A percentile compares a stretch with the other conserved stretches of the same genome.
Conservation (phyloP, 352 stramenopile species). For the Plasmopara muralis region DNA sequence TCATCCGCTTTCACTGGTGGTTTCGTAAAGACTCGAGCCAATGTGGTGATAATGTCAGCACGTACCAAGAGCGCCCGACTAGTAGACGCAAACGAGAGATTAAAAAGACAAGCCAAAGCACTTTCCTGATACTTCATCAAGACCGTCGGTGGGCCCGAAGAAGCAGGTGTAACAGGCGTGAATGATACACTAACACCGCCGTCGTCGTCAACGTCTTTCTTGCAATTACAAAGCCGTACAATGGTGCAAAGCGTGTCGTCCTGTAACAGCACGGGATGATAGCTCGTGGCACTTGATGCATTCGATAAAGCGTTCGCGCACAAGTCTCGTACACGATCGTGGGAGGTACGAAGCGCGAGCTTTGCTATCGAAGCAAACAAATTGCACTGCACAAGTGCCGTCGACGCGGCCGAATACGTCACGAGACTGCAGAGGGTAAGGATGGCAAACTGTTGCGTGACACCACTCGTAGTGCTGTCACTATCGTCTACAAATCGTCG, state of each 20-base stretch:
- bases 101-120: conserved; percentile 66
- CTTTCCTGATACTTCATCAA: conserved; percentile 63
- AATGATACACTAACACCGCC: conserved; percentile 5
- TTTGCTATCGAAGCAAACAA: conserved; percentile 46
- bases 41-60: conserved; percentile 52
- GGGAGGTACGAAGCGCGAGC: conserved; percentile 30
- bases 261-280: conserved; percentile 59
- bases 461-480: conserved; percentile 15
- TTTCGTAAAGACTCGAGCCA: conserved; percentile 62
- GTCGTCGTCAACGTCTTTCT: conserved; percentile 61
- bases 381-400: conserved; percentile 65
- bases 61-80: conserved; percentile 57
- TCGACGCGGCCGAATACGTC: conserved; percentile 41
- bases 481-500: conserved; percentile 58
- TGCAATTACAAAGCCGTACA: conserved; percentile 53
- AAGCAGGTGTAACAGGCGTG: conserved; percentile 26
- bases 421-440: conserved; percentile 67
- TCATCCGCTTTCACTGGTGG: conserved; percentile 57
- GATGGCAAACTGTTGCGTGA: conserved; percentile 65
- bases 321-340: conserved; percentile 58
- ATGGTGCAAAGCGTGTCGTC: conserved; percentile 68
- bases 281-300: conserved; percentile 64
- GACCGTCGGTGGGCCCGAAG: conserved; percentile 22
- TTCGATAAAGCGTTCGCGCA: conserved; percentile 76
- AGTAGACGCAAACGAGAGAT: conserved; percentile 67